Evolutionary conservation across 495 filamentous ascomycete genomes (phyloP), one percentile per base, ranked within the genome.

Genomic region (Talaromyces stipitatus): DNA sequence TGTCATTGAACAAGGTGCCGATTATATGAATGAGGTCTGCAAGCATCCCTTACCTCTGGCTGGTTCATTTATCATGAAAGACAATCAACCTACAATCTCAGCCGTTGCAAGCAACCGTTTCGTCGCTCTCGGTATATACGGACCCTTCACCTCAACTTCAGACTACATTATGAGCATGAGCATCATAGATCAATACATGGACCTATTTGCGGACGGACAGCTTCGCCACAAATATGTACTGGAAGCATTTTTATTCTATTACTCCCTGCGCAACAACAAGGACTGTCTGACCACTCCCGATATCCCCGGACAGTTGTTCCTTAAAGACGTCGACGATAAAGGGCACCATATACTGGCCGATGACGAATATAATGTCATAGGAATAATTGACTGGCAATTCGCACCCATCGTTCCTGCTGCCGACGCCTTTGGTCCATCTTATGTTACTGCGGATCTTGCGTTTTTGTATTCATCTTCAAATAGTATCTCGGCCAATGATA

Each of bases 321-420:
- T 78, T 24, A 72, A 72, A 57, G 68, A 78, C 50, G 51, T 62
- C 26, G 75, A 75, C 64, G 72, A 75, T 58, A 72, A 74, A 54
- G 71, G 71, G 7, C 67, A 74, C 43, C 72, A 75, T 56, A 56
- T 77, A 18, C 56, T 80, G 7, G 66, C 77, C 11, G 70, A 77
- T 36, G 65, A 72, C 4, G 61, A 71, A 3, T 65, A 61, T 43
- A 71, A 78, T 51, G 68, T 77, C 51, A 69, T 60, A 3, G 66
- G 69, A 6, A 66, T 76, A 38, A 74, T 74, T 26, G 66, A 76
- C 50, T 76, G 71, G 70, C 60, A 74, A 54, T 66, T 68, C 57
- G 63, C 72, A 45, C 46, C 57, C 8, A 64, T 65, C 12, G 66
- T 63, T 4, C 61, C 64, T 28, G 67, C 62, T 23, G 58, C 52